These are phyloP conservation scores for Fusarium sp. DNA, from an alignment of 2,329 filamentous ascomycete genomes.

Conservation along the genomic window DNA sequence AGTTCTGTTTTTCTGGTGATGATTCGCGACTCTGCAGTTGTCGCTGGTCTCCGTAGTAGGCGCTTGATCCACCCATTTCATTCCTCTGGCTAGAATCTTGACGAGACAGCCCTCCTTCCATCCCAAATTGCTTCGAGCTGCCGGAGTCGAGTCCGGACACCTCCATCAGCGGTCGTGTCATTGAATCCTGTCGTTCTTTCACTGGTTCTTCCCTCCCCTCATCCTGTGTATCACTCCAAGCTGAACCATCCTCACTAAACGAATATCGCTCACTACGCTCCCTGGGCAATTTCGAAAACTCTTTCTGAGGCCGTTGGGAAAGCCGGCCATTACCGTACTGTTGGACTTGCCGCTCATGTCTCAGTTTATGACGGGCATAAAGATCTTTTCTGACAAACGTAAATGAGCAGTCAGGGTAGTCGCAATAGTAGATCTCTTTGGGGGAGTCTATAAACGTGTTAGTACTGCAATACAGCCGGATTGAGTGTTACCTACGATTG, in stretches of 20 bases:
- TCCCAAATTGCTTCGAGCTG: conserved; percentile 10
- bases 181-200: conserved; percentile 28
- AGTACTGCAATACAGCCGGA: conserved; percentile 1
- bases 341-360: conserved; percentile 45
- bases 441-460: conserved; percentile 43
- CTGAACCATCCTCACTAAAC: conserved; percentile 46
- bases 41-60: conserved; percentile 37
- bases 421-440: conserved; percentile 48
- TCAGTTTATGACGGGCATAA: conserved; percentile 46
- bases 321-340: conserved; percentile 46
- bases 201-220: conserved; percentile 38
- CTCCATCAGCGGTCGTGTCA: conserved; percentile 21
- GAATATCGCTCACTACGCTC: conserved; percentile 42
- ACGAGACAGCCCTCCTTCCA: conserved; percentile 16
- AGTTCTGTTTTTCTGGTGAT: conserved; percentile 38
- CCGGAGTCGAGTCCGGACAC: conserved; percentile 10
- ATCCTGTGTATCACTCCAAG: conserved; percentile 48
- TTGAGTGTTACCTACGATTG: conserved; percentile 36
- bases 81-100: conserved; percentile 29
- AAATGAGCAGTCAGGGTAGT: conserved; percentile 47
- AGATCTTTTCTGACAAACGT: conserved; percentile 48
- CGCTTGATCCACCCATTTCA: conserved; percentile 22
- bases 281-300: conserved; percentile 41
- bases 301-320: conserved; percentile 44
- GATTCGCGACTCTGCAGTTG: conserved; percentile 42